Percentiles rank a stretch among this genome's conserved stretches.
phyloP scores from a whole-genome alignment of 257 asterid genomes.

The Nicotiana obtusifolia region DNA sequence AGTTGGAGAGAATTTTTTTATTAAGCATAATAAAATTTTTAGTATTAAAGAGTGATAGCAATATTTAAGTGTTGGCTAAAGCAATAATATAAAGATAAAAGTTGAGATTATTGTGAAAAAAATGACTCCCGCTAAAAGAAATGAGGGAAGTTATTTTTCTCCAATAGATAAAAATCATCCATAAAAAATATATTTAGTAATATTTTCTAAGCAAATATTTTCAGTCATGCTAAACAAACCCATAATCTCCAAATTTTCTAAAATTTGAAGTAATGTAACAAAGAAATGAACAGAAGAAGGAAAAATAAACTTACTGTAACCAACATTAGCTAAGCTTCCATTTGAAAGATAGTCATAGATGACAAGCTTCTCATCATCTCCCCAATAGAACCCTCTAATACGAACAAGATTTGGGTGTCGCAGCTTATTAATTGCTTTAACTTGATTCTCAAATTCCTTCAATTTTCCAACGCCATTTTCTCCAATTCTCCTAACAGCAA shows the following conservation, averaged over 20 bases:
- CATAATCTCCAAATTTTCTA: background rate
- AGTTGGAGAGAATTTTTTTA: too few relatives aligned
- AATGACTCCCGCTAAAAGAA: background rate
- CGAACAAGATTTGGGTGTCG: constrained; percentile 67
- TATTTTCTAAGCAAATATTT: background rate
- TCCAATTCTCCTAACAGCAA: constrained; percentile 86
- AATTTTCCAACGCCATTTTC: constrained; percentile 43
- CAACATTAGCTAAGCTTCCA: constrained; percentile 84
- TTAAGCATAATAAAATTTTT: too few relatives aligned
- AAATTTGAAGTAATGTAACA: background rate
- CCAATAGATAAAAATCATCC: too few relatives aligned
- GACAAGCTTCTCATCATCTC: constrained; percentile 87
- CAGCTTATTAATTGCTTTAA: constrained; percentile 60
- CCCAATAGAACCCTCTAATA: constrained; percentile 78
- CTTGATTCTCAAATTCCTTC: constrained; percentile 65
- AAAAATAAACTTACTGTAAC: constrained; percentile 59
- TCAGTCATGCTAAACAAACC: background rate
- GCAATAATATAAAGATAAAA: background rate
- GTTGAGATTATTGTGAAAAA: background rate
- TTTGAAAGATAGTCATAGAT: constrained; percentile 70
- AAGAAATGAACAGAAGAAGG: background rate
- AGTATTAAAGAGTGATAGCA: too few relatives aligned
- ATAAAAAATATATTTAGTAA: background rate
- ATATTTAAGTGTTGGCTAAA: background rate
- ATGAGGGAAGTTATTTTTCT: background rate